A percentile compares a stretch with the other conserved stretches of the same genome.
These are phyloP conservation scores for Fomitopsis schrenkii DNA, from an alignment of 1,284 basidiomycete genomes.

Conservation along the genomic window DNA sequence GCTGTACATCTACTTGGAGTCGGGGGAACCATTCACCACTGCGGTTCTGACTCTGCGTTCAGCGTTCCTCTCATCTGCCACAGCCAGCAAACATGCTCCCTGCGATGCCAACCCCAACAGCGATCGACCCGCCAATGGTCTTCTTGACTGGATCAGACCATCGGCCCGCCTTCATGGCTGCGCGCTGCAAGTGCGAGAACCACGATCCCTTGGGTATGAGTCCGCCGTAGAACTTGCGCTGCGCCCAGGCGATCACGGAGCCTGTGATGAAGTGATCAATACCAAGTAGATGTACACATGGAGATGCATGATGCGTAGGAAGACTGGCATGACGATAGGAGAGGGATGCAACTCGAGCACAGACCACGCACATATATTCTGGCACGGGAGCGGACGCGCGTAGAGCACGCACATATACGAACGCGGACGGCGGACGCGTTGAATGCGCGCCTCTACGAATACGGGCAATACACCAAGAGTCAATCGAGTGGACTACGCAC, in stretches of 20 bases:
- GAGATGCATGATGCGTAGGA: too few species aligned
- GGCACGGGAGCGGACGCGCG: too few species aligned
- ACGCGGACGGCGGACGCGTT: too few species aligned
- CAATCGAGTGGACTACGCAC: conserved; percentile 5
- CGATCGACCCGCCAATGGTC: neutral
- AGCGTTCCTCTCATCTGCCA: neutral
- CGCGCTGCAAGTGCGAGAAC: conserved; percentile 24
- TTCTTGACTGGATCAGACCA: neutral
- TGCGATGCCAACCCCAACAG: neutral
- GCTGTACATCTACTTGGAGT: too few species aligned
- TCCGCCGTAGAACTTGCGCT: conserved; percentile 23
- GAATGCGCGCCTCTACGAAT: neutral
- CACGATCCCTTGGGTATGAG: conserved; percentile 19
- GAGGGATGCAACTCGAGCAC: too few species aligned
- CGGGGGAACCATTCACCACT: too few species aligned
- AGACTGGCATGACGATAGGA: neutral
- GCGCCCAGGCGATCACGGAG: conserved; percentile 23
- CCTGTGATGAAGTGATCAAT: conserved; percentile 11
- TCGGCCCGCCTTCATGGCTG: conserved; percentile 15
- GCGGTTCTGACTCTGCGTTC: too few species aligned
- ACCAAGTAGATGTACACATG: too few species aligned
- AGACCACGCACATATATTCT: too few species aligned
- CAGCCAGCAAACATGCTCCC: neutral
- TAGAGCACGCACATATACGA: too few species aligned
- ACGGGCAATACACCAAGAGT: neutral